Percentiles rank a stretch among this genome's conserved stretches.
Evolutionary conservation across 148 eudicot genomes (phyloP).

Genomic region (Camellia sinensis): DNA sequence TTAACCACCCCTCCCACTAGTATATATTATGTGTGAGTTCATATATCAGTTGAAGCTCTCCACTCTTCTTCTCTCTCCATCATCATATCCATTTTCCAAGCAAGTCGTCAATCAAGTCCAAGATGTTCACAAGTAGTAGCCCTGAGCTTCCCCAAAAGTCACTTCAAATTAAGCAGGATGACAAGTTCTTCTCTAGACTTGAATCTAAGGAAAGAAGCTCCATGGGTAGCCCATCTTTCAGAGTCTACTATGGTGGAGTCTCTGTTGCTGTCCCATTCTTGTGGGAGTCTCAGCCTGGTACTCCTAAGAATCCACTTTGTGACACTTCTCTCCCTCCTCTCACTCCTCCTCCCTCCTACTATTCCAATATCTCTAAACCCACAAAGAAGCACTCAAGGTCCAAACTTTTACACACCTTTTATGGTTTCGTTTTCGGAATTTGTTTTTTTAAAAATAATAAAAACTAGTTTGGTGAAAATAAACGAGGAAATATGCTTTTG

Average conservation of each 20-base stretch:
- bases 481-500: no score
- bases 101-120: neutral
- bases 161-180: slow-evolving; percentile 31
- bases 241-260: slow-evolving; percentile 58
- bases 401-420: slow-evolving; percentile 19
- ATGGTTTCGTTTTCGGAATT: no score
- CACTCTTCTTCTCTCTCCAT: neutral
- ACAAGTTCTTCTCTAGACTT: slow-evolving; percentile 44
- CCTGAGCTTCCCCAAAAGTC: slow-evolving; percentile 22
- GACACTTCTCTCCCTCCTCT: slow-evolving; percentile 39
- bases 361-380: slow-evolving; percentile 8
- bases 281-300: slow-evolving; percentile 88
- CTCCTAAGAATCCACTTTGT: slow-evolving; percentile 55
- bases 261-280: slow-evolving; percentile 59
- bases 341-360: slow-evolving; percentile 49
- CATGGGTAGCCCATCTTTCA: slow-evolving; percentile 46
- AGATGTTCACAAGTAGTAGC: slow-evolving; percentile 3
- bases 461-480: no score
- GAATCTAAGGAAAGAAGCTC: slow-evolving; percentile 35
- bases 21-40: neutral
- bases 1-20: no score
- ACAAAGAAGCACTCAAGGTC: slow-evolving; percentile 17
- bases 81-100: neutral
- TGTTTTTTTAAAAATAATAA: no score
- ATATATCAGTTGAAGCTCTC: neutral